Conservation (phyloP, 805 yeast genomes). For the Komagataella populi region DNA sequence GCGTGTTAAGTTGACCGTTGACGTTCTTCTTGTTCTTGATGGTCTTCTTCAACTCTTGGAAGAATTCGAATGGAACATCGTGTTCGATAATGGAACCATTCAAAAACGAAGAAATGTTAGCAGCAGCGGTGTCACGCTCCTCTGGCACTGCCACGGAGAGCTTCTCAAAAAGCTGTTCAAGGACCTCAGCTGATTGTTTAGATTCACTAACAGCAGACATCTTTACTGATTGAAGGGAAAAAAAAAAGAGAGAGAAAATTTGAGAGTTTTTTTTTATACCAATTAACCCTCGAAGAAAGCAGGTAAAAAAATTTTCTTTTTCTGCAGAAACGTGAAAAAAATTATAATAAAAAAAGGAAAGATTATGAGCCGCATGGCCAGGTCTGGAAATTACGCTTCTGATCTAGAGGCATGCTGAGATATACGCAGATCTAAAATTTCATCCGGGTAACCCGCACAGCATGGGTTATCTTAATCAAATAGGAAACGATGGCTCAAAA, state of each 20-base stretch:
- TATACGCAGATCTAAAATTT: neutral
- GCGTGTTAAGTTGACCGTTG: slow-evolving; percentile 40
- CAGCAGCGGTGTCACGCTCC: slow-evolving; percentile 73
- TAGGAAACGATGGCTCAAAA: neutral
- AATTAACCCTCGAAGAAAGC: neutral
- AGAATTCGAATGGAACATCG: slow-evolving; percentile 89
- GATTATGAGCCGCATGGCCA: neutral
- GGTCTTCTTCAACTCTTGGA: slow-evolving; percentile 61
- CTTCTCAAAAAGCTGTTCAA: slow-evolving; percentile 86
- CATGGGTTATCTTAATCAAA: neutral
- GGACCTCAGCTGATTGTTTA: slow-evolving; percentile 61
- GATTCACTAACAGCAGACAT: slow-evolving; percentile 35
- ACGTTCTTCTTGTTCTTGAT: slow-evolving; percentile 74
- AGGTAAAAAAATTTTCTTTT: neutral
- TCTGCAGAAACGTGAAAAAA: neutral
- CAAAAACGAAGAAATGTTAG: slow-evolving; percentile 83
- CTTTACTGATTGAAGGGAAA: neutral
- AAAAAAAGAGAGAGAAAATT: neutral
- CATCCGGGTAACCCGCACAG: neutral
- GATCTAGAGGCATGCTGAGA: neutral
- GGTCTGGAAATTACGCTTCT: neutral
- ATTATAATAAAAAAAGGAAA: neutral
- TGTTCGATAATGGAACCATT: slow-evolving; percentile 97
- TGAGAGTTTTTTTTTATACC: neutral
- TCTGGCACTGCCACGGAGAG: slow-evolving; percentile 81